Percentiles rank a stretch among this genome's conserved stretches.
Conservation (phyloP, 2,329 filamentous ascomycete species). For the Exophiala spinifera region DNA sequence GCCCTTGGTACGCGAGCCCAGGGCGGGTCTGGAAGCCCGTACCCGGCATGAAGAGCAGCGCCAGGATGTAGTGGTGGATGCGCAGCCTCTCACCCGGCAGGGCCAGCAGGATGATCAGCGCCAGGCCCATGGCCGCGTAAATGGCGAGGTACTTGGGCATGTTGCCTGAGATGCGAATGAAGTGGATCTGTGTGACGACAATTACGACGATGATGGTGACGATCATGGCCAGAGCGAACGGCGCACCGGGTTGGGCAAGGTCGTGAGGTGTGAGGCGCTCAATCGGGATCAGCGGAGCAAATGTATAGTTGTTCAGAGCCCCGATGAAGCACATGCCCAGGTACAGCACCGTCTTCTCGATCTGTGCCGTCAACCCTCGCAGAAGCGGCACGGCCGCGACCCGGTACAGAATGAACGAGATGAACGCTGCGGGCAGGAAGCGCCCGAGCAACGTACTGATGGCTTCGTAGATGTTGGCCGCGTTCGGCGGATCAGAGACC, state of each 20-base stretch:
- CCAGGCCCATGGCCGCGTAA: slow-evolving; percentile 65
- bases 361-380: slow-evolving; percentile 69
- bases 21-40: slow-evolving; percentile 86
- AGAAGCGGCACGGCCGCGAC: slow-evolving; percentile 75
- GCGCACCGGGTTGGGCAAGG: slow-evolving; percentile 85
- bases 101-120: slow-evolving; percentile 67
- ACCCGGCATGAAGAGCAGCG: slow-evolving; percentile 79
- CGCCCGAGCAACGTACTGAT: slow-evolving; percentile 76
- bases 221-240: slow-evolving; percentile 75
- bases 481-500: slow-evolving; percentile 78
- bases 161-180: slow-evolving; percentile 79
- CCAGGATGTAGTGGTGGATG: slow-evolving; percentile 93
- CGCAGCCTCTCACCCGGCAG: slow-evolving; percentile 77
- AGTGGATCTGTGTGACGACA: slow-evolving; percentile 73
- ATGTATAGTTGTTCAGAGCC: slow-evolving; percentile 89
- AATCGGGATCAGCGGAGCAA: slow-evolving; percentile 83
- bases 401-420: slow-evolving; percentile 81
- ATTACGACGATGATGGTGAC: slow-evolving; percentile 67
- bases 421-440: slow-evolving; percentile 82
- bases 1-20: slow-evolving; percentile 79
- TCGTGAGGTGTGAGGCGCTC: slow-evolving; percentile 88
- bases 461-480: slow-evolving; percentile 64
- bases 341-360: slow-evolving; percentile 90
- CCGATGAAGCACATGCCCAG: slow-evolving; percentile 88
- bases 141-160: slow-evolving; percentile 74